These are phyloP conservation scores for Pseudogymnoascus verrucosus DNA, from an alignment of 2,329 filamentous ascomycete genomes.

Conservation along the genomic window DNA sequence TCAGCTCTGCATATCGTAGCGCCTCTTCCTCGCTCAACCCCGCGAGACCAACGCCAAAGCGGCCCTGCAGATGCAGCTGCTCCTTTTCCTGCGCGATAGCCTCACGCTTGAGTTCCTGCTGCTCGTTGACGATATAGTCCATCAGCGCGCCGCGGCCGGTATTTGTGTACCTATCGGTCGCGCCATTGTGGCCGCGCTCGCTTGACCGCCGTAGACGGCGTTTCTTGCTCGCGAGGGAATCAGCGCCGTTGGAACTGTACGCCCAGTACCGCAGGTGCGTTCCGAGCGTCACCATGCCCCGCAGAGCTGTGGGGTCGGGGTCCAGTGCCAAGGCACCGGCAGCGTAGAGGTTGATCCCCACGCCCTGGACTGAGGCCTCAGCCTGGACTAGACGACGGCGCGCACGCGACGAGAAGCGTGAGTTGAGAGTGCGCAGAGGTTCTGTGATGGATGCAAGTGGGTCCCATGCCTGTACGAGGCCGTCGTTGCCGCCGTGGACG, in stretches of 20 bases:
- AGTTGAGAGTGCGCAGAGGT: conserved; percentile 80
- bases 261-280: conserved; percentile 88
- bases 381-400: conserved; percentile 66
- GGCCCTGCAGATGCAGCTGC: conserved; percentile 59
- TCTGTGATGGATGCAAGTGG: conserved; percentile 72
- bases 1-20: conserved; percentile 55
- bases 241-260: conserved; percentile 72
- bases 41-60: conserved; percentile 76
- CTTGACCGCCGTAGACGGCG: conserved; percentile 62
- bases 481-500: conserved; percentile 89
- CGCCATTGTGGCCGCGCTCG: conserved; percentile 51
- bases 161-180: conserved; percentile 48
- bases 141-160: conserved; percentile 62
- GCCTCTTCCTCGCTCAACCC: conserved; percentile 60
- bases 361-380: conserved; percentile 56
- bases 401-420: conserved; percentile 72
- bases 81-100: conserved; percentile 60
- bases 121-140: conserved; percentile 81
- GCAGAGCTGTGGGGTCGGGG: conserved; percentile 74
- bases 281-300: conserved; percentile 81
- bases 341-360: conserved; percentile 69
- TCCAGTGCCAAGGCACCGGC: conserved; percentile 81
- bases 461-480: conserved; percentile 94
- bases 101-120: conserved; percentile 69
- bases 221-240: conserved; percentile 68